phyloP scores from a whole-genome alignment of 2,329 filamentous ascomycete genomes.

The Epichloe sylvatica region DNA sequence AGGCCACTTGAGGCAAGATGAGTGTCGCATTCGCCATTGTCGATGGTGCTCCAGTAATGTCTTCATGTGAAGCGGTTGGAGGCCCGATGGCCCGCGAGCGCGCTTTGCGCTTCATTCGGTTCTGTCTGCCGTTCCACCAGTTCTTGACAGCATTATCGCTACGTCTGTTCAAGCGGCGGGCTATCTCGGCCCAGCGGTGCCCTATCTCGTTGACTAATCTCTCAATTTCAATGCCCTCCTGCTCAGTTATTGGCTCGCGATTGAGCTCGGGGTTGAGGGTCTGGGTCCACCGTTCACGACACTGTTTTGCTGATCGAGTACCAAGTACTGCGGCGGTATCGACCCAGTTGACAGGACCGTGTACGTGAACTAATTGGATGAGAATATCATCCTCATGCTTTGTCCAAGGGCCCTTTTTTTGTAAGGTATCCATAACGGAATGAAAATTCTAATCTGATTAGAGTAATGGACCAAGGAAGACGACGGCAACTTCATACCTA shows the following conservation, averaged over 20 bases:
- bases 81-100: neutral
- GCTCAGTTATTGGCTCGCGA: slow-evolving; percentile 56
- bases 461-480: neutral
- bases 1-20: neutral
- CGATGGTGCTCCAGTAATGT: neutral
- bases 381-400: slow-evolving; percentile 60
- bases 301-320: slow-evolving; percentile 82
- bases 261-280: slow-evolving; percentile 70
- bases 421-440: neutral
- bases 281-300: slow-evolving; percentile 85
- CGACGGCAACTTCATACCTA: neutral
- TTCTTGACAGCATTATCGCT: slow-evolving; percentile 97
- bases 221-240: slow-evolving; percentile 63
- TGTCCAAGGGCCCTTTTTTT: slow-evolving; percentile 65
- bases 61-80: neutral
- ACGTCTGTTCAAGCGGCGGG: slow-evolving; percentile 63
- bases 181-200: slow-evolving; percentile 88
- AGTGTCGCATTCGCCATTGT: neutral
- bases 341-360: slow-evolving; percentile 81
- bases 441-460: neutral
- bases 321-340: slow-evolving; percentile 63
- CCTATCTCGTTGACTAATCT: slow-evolving; percentile 63
- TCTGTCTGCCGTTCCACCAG: slow-evolving; percentile 93
- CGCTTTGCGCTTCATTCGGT: slow-evolving; percentile 48
- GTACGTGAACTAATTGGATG: slow-evolving; percentile 53